Evolutionary conservation across 495 filamentous ascomycete species (phyloP).

Genomic region (Aspergillus conjunctus): DNA sequence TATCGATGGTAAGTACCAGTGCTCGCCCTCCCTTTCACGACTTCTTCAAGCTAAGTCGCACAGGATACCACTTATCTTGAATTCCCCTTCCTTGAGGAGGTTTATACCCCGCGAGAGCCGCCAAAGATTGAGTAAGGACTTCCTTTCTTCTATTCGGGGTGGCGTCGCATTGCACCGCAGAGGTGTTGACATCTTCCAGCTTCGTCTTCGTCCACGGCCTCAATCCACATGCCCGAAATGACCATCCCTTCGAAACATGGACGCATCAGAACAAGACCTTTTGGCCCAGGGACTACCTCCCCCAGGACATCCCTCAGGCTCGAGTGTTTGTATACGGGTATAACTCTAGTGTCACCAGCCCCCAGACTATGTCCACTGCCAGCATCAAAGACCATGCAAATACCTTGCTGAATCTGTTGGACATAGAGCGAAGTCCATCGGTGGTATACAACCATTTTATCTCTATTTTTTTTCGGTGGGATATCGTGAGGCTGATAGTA

Average conservation of each 20-base stretch:
- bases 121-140: conserved; percentile 38
- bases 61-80: conserved; percentile 35
- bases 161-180: background rate
- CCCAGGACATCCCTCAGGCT: conserved; percentile 41
- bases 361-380: conserved; percentile 41
- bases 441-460: conserved; percentile 14
- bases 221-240: conserved; percentile 40
- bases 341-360: conserved; percentile 43
- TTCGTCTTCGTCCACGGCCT: conserved; percentile 45
- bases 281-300: conserved; percentile 45
- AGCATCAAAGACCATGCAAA: conserved; percentile 45
- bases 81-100: conserved; percentile 42
- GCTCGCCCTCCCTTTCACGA: background rate
- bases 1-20: conserved; percentile 12
- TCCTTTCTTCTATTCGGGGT: background rate
- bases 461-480: background rate
- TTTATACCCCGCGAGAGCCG: conserved; percentile 32
- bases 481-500: background rate
- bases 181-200: conserved; percentile 19
- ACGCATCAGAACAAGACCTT: conserved; percentile 40
- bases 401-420: conserved; percentile 39
- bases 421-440: conserved; percentile 37
- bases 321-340: conserved; percentile 49
- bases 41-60: conserved; percentile 1
- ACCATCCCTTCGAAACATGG: conserved; percentile 48